phyloP scores from a whole-genome alignment of 768 basidiomycete species.

The Leccinum subtestaceum region DNA sequence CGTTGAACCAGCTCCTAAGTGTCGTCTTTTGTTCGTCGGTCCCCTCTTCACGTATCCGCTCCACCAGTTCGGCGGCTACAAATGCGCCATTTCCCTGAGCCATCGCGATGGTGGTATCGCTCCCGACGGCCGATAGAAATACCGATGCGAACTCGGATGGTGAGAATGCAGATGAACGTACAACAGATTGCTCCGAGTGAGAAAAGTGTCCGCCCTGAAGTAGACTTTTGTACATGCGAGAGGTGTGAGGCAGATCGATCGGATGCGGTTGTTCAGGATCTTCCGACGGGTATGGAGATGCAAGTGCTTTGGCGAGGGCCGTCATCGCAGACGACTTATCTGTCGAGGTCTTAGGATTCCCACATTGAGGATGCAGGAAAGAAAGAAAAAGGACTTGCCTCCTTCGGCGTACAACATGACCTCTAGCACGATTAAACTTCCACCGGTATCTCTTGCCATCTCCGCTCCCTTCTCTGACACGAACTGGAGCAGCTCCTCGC shows the following conservation, averaged over 20 bases:
- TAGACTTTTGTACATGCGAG: constrained; percentile 83
- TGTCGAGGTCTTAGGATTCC: constrained; percentile 26
- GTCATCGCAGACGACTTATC: constrained; percentile 68
- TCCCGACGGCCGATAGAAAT: constrained; percentile 55
- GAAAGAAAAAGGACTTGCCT: constrained; percentile 42
- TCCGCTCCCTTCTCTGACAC: constrained; percentile 59
- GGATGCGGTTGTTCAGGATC: constrained; percentile 54
- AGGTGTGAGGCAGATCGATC: constrained; percentile 79
- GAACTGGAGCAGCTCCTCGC: constrained; percentile 70
- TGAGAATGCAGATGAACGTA: constrained; percentile 53
- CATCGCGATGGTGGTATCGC: constrained; percentile 52
- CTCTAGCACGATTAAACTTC: constrained; percentile 75
- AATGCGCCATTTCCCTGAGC: constrained; percentile 66
- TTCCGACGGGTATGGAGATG: constrained; percentile 52
- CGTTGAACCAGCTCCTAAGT: constrained; percentile 59
- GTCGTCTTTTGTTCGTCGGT: constrained; percentile 38
- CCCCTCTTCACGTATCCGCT: constrained; percentile 48
- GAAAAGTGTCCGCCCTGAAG: constrained; percentile 90
- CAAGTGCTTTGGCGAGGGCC: constrained; percentile 58
- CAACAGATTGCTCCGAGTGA: constrained; percentile 53
- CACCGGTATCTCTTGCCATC: constrained; percentile 72
- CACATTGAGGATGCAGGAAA: neutral
- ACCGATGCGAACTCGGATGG: constrained; percentile 54
- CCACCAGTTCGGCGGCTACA: constrained; percentile 70
- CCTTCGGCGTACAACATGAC: constrained; percentile 84